Base-by-base conservation (phyloP, 106 monocot genomes). In the Alisma plantagoaquatica region DNA sequence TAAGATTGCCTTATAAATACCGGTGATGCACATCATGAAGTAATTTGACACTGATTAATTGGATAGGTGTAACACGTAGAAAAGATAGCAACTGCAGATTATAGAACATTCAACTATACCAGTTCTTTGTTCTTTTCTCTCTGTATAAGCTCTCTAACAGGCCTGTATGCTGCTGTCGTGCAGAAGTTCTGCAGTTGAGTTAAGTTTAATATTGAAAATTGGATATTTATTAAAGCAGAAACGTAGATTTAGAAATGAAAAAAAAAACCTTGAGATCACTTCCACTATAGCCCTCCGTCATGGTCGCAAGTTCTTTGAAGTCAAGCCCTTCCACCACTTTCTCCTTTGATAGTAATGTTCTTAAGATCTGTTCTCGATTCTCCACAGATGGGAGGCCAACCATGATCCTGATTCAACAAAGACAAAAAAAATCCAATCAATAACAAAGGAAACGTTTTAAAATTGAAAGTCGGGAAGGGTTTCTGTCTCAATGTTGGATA, bases 281-380 rank as follows among this genome's bases (percentile, higher is more conserved):
- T 44, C 91, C 91, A 53, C 81, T 84, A 27, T 81, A 91, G 10
- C 91, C 91, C 46, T 91, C 91, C 16, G 91, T 91, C 62, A 85
- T 81, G 17, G 53, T 64, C 12, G 80, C 91, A 42, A 91, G 74
- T 45, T 84, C 91, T 55, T 78, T 81, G 32, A 61, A 91, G 23
- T 81, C 70, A 25, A 91, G 72, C 29, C 70, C 81, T 20, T 60
- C 50, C 35, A 63, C 81, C 28, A 81, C 70, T 51, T 84, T 91
- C 57, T 91, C 91, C 57, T 91, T 84, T 0, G 80, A 70, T 49
- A 91, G 50, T 53, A 91, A 75, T 30, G 65, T 75, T 59, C 59
- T 75, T 60, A 91, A 27, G 61, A 91, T 91, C 29, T 72, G 43
- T 60, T 77, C 84, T 43, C 91, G 68, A 52, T 72, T 91, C 64